A percentile compares a stretch with the other conserved stretches of the same genome.
phyloP scores from a whole-genome alignment of 2,329 filamentous ascomycete species.

The Claviceps purpurea region DNA sequence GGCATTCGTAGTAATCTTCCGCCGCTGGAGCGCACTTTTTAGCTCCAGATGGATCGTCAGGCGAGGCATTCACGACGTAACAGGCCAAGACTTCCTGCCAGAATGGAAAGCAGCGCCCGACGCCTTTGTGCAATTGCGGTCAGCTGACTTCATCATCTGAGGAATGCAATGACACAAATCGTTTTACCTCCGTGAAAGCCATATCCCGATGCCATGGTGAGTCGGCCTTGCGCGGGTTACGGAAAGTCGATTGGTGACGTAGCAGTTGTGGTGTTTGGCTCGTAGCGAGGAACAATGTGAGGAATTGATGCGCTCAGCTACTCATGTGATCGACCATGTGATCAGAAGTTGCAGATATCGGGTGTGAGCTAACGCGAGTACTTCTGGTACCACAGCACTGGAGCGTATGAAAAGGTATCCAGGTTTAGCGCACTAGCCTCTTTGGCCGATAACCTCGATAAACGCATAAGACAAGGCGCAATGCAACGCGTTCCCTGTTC shows the following conservation, averaged over 20 bases:
- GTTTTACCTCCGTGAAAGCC: constrained; percentile 64
- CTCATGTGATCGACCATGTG: neutral
- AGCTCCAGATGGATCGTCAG: constrained; percentile 68
- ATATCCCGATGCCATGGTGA: constrained; percentile 66
- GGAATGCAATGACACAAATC: neutral
- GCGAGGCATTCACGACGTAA: constrained; percentile 85
- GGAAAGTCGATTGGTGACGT: neutral
- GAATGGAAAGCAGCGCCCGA: constrained; percentile 88
- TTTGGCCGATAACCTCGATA: neutral
- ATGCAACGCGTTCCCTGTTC: too few species aligned
- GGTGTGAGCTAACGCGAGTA: neutral
- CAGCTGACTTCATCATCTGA: constrained; percentile 6
- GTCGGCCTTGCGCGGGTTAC: constrained; percentile 8
- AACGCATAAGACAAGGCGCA: neutral
- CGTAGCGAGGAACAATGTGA: neutral
- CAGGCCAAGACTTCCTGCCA: constrained; percentile 98
- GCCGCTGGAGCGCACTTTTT: constrained; percentile 74
- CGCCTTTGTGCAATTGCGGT: constrained; percentile 29
- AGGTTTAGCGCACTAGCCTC: neutral
- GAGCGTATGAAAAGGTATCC: neutral
- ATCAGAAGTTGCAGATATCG: neutral
- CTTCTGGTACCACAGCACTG: neutral
- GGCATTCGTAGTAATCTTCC: constrained; percentile 97
- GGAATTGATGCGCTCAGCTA: neutral
- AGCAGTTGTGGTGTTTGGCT: neutral